Base-by-base conservation (phyloP, 805 yeast genomes). In the Lachancea fermentati region DNA sequence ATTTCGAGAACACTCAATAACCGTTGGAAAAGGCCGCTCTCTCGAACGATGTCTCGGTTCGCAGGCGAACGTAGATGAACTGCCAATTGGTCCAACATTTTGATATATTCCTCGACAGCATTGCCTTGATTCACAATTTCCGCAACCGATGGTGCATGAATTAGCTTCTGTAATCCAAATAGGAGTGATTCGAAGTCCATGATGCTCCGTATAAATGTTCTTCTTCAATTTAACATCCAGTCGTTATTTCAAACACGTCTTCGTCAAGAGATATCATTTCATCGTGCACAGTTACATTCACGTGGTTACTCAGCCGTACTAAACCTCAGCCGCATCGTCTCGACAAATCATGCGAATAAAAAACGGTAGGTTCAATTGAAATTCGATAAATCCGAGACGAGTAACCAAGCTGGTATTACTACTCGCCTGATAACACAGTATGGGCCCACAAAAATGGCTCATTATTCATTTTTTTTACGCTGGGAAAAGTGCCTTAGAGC, bases 181-280 rank as follows among this genome's bases (percentile, higher is more conserved):
- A 60, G 32, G 18, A 62, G 47, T n/a, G 44, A 43, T 33, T 60
- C 65, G 49, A 54, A 62, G 37, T 61, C 63, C 67, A 62, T 62
- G 26, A 11, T 22, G 11, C 26, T 22, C 11, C 26, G 11, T 11
- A 22, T 22, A 11, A 7, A 22, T 7, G 26, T 22, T 22, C 26
- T 22, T 7, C 26, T 22, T 7, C 26, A n/a, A n/a, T n/a, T 22
- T 22, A 11, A 22, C 7, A 11, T 22, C 26, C 26, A 22, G 11
- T 22, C 7, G 26, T 22, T 22, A 11, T 22, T 7, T 7, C 9
- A 22, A 22, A 22, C 7, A 7, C 26, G 11, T 22, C 9, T 22
- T 22, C 9, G 26, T 22, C 26, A 11, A 7, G 11, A 7, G 26
- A 22, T 11, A 11, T 7, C 11, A 22, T 22, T 7, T 22, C 7